These are phyloP conservation scores for Ogataea haglerorum DNA, from an alignment of 805 yeast species.

Conservation along the genomic window DNA sequence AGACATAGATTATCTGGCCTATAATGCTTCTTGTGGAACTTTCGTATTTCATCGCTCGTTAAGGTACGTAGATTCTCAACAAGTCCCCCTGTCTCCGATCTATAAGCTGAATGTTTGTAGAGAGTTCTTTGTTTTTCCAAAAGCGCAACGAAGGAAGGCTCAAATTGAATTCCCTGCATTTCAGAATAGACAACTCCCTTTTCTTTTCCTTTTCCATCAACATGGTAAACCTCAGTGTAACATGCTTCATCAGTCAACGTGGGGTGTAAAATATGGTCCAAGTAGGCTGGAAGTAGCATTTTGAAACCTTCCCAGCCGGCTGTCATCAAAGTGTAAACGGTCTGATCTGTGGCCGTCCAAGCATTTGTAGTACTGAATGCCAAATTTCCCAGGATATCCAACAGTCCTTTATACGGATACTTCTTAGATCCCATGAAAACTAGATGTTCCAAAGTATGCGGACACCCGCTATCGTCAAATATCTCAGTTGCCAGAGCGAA, in stretches of 20 bases:
- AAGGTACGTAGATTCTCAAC: conserved; percentile 71
- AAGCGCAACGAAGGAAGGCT: conserved; percentile 63
- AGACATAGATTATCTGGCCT: conserved; percentile 82
- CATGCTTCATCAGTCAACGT: conserved; percentile 88
- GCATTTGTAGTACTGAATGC: conserved; percentile 89
- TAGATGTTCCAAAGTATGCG: conserved; percentile 93
- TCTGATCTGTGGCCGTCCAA: conserved; percentile 95
- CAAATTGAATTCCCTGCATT: conserved; percentile 90
- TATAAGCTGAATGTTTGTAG: conserved; percentile 70
- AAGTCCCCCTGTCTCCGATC: conserved; percentile 92
- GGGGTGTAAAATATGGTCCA: conserved; percentile 84
- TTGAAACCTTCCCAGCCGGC: conserved; percentile 98
- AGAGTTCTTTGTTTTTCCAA: conserved; percentile 57
- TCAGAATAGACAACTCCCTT: conserved; percentile 97
- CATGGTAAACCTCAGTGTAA: conserved; percentile 89
- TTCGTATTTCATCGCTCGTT: conserved; percentile 67
- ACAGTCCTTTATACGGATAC: conserved; percentile 86
- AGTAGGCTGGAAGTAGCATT: conserved; percentile 76
- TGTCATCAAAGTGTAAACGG: conserved; percentile 84
- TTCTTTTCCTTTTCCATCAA: conserved; percentile 86
- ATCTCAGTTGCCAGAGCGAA: conserved; percentile 96
- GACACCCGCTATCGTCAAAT: conserved; percentile 81
- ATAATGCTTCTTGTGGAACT: conserved; percentile 70
- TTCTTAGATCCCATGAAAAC: conserved; percentile 90
- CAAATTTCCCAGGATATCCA: conserved; percentile 82